These are phyloP conservation scores for Neonectria ditissima DNA, from an alignment of 2,329 filamentous ascomycete species.

Conservation along the genomic window DNA sequence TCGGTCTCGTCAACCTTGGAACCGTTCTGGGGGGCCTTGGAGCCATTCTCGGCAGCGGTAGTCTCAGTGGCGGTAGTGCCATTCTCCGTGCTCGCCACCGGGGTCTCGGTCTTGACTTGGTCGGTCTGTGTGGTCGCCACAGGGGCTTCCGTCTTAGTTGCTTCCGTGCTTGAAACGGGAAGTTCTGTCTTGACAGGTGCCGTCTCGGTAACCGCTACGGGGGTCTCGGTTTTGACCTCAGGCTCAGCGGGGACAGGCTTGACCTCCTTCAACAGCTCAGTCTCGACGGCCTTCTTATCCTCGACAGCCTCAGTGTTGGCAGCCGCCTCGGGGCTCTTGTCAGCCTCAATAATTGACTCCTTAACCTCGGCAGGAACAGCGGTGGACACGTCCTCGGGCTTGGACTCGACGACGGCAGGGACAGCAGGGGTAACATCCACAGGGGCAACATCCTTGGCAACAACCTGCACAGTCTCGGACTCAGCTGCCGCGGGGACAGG, in stretches of 20 bases:
- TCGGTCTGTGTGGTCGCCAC: constrained; percentile 23
- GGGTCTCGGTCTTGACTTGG: constrained; percentile 23
- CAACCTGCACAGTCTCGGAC: not conserved
- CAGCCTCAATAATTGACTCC: constrained; percentile 68
- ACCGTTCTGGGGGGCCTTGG: constrained; percentile 29
- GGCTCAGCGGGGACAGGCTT: constrained; percentile 50
- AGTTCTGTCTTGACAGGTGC: constrained; percentile 24
- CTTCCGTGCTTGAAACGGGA: constrained; percentile 26
- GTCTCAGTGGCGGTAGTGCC: constrained; percentile 35
- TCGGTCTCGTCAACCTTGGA: constrained; percentile 38
- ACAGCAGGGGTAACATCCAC: not conserved
- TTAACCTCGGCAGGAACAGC: constrained; percentile 63
- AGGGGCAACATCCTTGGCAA: not conserved
- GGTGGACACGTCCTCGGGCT: constrained; percentile 33
- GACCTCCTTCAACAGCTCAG: constrained; percentile 77
- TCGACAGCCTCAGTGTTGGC: constrained; percentile 74
- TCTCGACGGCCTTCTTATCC: constrained; percentile 81
- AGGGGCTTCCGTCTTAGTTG: constrained; percentile 21
- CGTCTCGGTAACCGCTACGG: not conserved
- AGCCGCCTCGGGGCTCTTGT: constrained; percentile 76
- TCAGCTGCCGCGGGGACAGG: constrained; percentile 40
- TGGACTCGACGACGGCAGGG: constrained; percentile 16
- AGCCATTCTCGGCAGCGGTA: constrained; percentile 37
- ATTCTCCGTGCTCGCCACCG: constrained; percentile 35
- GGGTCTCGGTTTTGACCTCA: constrained; percentile 28